Conservation (phyloP, 2,329 filamentous ascomycete species). For the Stachybotrys chartarum region DNA sequence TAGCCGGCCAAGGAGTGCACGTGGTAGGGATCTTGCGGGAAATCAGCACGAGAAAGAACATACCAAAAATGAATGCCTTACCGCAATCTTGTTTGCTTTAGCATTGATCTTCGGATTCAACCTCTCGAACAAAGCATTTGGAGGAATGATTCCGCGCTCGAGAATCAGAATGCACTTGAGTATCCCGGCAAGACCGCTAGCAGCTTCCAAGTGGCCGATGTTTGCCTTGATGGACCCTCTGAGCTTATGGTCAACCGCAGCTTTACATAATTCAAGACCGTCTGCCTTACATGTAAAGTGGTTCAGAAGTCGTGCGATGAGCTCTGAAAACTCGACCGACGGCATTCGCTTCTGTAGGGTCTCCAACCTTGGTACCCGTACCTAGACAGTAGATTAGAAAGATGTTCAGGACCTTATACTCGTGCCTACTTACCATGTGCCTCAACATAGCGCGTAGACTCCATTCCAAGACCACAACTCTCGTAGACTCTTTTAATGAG, state of each 20-base stretch:
- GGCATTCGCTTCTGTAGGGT: constrained; percentile 6
- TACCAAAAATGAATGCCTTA: background rate
- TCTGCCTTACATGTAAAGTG: constrained; percentile 6
- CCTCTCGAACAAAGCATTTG: constrained; percentile 6
- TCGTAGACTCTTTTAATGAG: constrained; percentile 21
- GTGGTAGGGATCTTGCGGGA: background rate
- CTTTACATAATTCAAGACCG: background rate
- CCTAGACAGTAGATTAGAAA: background rate
- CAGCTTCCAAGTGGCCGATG: constrained; percentile 14
- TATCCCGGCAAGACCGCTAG: constrained; percentile 7
- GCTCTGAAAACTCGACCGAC: constrained; percentile 2
- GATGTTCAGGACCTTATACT: background rate
- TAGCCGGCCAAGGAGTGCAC: background rate
- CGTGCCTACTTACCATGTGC: constrained; percentile 13
- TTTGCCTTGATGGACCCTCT: constrained; percentile 16
- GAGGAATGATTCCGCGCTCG: constrained; percentile 8
- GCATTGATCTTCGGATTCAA: constrained; percentile 5
- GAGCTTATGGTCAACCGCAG: background rate
- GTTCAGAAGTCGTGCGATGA: background rate
- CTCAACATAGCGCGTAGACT: constrained; percentile 21
- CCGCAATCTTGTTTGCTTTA: constrained; percentile 6
- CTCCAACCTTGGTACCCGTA: constrained; percentile 8
- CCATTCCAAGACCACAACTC: constrained; percentile 15
- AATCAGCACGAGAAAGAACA: background rate
- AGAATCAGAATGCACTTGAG: constrained; percentile 9